These are phyloP conservation scores for Fusarium sp. DNA, from an alignment of 2,329 filamentous ascomycete genomes.

Conservation along the genomic window DNA sequence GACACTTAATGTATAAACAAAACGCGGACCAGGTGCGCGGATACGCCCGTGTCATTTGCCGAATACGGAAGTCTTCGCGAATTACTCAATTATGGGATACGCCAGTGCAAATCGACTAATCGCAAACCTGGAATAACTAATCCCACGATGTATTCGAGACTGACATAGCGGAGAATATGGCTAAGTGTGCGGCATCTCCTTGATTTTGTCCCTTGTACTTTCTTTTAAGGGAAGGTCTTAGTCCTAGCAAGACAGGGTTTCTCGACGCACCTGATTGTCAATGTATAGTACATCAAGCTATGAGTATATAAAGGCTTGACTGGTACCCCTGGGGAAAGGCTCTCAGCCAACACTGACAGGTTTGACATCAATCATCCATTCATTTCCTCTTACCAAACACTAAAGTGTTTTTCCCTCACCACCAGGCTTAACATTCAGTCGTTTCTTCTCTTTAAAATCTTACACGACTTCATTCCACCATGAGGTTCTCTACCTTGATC, in stretches of 20 bases:
- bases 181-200: not conserved
- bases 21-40: not conserved
- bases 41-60: not conserved
- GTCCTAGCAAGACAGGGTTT: not conserved
- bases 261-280: rapidly evolving
- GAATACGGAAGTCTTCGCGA: not conserved
- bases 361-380: not conserved
- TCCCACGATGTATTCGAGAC: not conserved
- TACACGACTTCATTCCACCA: not conserved
- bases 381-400: not conserved
- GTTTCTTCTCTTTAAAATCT: not conserved
- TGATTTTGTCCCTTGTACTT: not conserved
- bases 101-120: not conserved
- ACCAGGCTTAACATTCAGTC: not conserved
- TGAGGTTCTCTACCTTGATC: not conserved
- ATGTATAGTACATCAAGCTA: no score
- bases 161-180: not conserved
- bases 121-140: not conserved
- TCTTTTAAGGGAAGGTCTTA: not conserved
- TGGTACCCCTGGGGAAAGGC: rapidly evolving
- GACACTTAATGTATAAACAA: not conserved
- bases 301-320: not conserved
- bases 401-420: not conserved
- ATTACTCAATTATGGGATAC: not conserved
- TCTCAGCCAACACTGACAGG: not conserved